Evolutionary conservation across 805 yeast species (phyloP).

Genomic region (Saturnispora hagleri): DNA sequence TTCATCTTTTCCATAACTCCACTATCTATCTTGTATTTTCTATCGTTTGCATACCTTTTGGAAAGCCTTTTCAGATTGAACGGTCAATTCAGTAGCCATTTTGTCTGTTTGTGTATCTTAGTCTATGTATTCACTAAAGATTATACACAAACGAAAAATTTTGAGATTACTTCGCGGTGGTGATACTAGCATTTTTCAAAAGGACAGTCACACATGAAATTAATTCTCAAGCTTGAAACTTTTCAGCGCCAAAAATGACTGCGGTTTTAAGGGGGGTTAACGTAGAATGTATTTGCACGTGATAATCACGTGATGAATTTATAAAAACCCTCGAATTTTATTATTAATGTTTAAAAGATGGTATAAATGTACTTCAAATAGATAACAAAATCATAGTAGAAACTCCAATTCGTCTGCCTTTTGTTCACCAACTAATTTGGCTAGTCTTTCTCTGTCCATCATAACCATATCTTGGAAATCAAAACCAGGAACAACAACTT

Average conservation of each 20-base stretch:
- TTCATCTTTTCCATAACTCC: not conserved
- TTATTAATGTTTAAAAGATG: not conserved
- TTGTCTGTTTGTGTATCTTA: conserved; percentile 16
- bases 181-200: not conserved
- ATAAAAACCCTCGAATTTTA: not conserved
- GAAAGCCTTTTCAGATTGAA: conserved; percentile 99
- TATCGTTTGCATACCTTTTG: conserved; percentile 73
- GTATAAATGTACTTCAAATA: no score
- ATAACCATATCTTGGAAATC: conserved; percentile 46
- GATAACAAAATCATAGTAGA: not conserved
- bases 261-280: conserved; percentile 1
- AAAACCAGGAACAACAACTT: conserved; percentile 55
- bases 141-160: conserved; percentile 4
- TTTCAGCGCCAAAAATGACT: no score
- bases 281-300: not conserved
- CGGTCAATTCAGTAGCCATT: conserved; percentile 99
- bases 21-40: not conserved
- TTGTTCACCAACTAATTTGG: conserved; percentile 29
- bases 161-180: not conserved
- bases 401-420: conserved; percentile 22
- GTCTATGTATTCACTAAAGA: not conserved
- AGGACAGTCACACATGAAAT: not conserved
- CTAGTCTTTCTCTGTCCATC: conserved; percentile 29
- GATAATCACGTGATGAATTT: not conserved
- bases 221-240: not conserved